Evolutionary conservation across 1,284 basidiomycete species (phyloP).

Genomic region (Schizophyllum amplum): DNA sequence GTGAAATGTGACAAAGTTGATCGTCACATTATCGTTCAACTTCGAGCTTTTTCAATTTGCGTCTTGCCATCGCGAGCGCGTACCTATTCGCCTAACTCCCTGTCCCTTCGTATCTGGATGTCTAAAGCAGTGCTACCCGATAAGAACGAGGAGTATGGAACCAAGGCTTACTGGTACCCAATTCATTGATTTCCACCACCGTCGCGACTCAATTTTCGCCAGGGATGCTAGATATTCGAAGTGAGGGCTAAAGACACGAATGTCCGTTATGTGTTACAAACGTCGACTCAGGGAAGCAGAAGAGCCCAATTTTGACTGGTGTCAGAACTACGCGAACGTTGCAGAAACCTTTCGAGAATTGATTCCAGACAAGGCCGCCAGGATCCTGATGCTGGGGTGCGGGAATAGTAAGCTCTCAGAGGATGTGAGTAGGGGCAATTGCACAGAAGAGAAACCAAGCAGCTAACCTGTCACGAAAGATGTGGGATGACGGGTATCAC

Average conservation of each 20-base stretch:
- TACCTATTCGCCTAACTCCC: too few species aligned
- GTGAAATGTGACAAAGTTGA: neutral
- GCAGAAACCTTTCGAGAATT: slow-evolving; percentile 48
- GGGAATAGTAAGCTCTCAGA: slow-evolving; percentile 81
- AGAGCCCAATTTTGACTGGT: slow-evolving; percentile 78
- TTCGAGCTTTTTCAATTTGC: neutral
- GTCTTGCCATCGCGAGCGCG: neutral
- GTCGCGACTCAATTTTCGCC: neutral
- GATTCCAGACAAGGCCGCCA: slow-evolving; percentile 56
- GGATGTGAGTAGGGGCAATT: slow-evolving; percentile 36
- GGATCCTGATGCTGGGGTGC: slow-evolving; percentile 85
- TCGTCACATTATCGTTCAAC: neutral
- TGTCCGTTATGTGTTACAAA: too few species aligned
- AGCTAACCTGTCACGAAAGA: slow-evolving; percentile 33
- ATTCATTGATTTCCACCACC: neutral
- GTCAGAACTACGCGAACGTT: slow-evolving; percentile 69
- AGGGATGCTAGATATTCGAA: slow-evolving; percentile 68
- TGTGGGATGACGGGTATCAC: slow-evolving; percentile 87
- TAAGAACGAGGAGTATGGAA: slow-evolving; percentile 70
- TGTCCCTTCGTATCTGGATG: too few species aligned
- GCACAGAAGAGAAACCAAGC: neutral
- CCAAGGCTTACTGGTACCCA: slow-evolving; percentile 66
- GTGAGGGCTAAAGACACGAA: slow-evolving; percentile 28
- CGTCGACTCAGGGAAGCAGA: slow-evolving; percentile 65
- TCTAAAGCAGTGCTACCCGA: slow-evolving; percentile 40